These are phyloP conservation scores for Vaccinium vitisidaea DNA, from an alignment of 148 eudicot genomes.

Conservation along the genomic window DNA sequence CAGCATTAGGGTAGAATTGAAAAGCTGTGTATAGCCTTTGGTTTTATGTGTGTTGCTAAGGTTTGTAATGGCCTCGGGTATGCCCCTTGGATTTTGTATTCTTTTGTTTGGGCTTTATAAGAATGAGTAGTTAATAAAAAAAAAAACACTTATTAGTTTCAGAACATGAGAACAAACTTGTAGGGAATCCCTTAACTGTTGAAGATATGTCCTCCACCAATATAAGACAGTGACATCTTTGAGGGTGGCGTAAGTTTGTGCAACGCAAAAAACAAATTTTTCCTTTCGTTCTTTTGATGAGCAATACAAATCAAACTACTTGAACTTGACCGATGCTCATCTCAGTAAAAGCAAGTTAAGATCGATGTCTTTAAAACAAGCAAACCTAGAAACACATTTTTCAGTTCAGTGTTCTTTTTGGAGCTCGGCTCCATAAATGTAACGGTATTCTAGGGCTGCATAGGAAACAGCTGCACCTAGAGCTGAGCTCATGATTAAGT, in stretches of 20 bases:
- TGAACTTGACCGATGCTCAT: neutral
- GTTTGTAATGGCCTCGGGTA: too few species aligned
- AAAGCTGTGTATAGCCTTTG: too few species aligned
- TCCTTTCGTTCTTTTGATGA: neutral
- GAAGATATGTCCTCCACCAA: neutral
- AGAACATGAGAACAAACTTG: neutral
- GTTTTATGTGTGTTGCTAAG: too few species aligned
- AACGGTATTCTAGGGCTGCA: neutral
- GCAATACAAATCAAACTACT: neutral
- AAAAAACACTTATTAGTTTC: neutral
- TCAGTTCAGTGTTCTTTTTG: neutral
- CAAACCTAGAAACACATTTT: neutral
- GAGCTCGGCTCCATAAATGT: neutral
- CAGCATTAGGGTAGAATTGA: too few species aligned
- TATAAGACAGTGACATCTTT: neutral
- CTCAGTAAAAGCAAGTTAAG: neutral
- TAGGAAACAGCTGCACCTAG: neutral
- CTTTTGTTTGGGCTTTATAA: too few species aligned
- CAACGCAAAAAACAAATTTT: neutral
- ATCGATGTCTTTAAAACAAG: neutral
- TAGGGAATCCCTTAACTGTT: neutral
- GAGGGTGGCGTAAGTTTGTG: too few species aligned
- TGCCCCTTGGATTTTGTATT: too few species aligned
- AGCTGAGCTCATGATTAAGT: neutral
- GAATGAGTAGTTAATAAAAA: too few species aligned